Base-by-base conservation (phyloP, 257 asterid genomes). In the Hygrophila difformis region DNA sequence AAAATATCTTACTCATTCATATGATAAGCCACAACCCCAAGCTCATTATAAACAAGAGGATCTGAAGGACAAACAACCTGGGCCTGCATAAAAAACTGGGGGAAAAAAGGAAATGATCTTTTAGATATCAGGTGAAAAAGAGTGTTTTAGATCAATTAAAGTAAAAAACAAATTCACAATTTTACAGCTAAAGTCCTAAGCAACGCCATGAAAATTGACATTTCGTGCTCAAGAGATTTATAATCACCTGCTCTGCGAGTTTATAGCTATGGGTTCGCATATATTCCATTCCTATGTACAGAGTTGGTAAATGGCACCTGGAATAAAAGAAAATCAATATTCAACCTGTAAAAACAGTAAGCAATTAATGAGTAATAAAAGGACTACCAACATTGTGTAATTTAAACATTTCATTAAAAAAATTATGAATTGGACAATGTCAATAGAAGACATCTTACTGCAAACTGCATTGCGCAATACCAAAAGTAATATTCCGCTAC, bases 1-100 rank as follows among this genome's bases (percentile, higher is more conserved):
- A 17, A 0, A 38, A 18, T 20, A 59, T 46, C 96, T 73, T 86
- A 91, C 99, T 91, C 94, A 63, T 91, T 80, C 99, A 86, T 91
- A 66, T 86, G 91, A 69, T 86, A 91, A 65, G 96, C 84, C 62
- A 91, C 98, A 29, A 81, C 96, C 63, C 99, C 99, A 53, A 91
- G 92, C 65, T 91, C 99, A 74, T 91, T 91, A 67, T 73, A 82
- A 38, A 91, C 95, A 60, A 91, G 96, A 58, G 99, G 96, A 62
- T 91, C 99, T 12, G 82, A 76, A 56, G 93, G 93, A 58, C 99
- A 91, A 58, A 86, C 60, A 23, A 47, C 47, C 69, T 80, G 78
- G 49, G 98, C 95, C 88, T 91, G 98, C 96, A 82, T 73, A 65
- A 91, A 82, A 71, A 79, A 86, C 98, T 91, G 82, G n/a, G n/a